Evolutionary conservation across 495 filamentous ascomycete genomes (phyloP), one percentile per base, ranked within the genome.

Genomic region (Penicillium pulvis): DNA sequence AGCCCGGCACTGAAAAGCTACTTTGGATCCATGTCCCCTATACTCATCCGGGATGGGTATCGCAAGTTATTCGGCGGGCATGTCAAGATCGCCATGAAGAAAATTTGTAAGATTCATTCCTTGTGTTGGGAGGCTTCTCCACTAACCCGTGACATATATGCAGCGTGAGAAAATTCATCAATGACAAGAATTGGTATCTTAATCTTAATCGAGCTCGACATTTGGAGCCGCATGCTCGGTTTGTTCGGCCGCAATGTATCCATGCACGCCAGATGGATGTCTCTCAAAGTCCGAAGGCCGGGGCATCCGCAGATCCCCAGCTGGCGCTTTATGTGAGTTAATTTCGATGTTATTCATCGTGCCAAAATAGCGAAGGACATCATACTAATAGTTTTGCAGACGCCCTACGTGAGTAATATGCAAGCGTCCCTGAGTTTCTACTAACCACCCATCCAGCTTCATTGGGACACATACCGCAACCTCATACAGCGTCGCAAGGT

Each of bases 1-100:
- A 75, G 48, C 62, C 70, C 42, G 71, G 65, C 14, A 76, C 67
- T 0, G 76, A 79, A 51, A 74, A 85, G 63, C 79, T 88, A 36
- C 77, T 83, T 53, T 90, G 86, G 87, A 81, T 88, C 39, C 87
- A 90, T 63, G 68, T 87, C 28, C 85, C 85, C 0, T 89, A 81
- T 57, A 89, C 82, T 4, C 85, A 88, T 66, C 81, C 86, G 3
- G 77, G 79, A 7, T 90, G 86, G 86, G 86, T 88, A 12, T 83
- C 81, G 24, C 63, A 59, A 20, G 56, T 71, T 14, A 67, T 70
- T 6, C 56, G 62, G 0, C 63, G 58, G 6, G 60, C 61, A 4
- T 64, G 60, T 30, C 48, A 63, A n/a, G 68, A 65, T 36, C 56
- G 67, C 59, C 74, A 65, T 60, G 68, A 66, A 2, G 51, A 67